Evolutionary conservation across 73 alveolate species (phyloP).

Genomic region (Diophrys appendiculata): DNA sequence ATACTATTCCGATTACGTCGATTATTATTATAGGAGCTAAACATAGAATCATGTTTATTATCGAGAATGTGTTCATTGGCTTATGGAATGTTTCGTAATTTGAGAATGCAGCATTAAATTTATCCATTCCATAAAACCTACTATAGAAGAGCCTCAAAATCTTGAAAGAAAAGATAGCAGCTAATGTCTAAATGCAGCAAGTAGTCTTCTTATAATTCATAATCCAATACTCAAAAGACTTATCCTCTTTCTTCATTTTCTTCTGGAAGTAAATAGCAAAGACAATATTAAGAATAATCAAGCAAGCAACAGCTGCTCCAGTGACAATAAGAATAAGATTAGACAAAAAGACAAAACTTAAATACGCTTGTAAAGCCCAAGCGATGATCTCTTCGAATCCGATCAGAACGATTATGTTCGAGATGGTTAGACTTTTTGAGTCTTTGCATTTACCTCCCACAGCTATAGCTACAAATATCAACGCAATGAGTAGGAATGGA

Average conservation of each 20-base stretch:
- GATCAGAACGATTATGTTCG: constrained; percentile 8
- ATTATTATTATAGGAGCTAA: background rate
- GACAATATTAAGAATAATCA: background rate
- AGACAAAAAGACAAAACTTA: background rate
- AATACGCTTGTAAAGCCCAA: background rate
- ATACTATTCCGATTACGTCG: constrained; percentile 3
- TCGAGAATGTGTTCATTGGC: background rate
- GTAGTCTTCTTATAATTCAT: background rate
- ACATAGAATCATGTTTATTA: background rate
- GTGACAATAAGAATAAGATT: background rate
- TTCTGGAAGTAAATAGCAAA: background rate
- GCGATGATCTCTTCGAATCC: constrained; percentile 22
- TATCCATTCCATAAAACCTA: constrained; percentile 19
- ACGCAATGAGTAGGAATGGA: constrained; percentile 19
- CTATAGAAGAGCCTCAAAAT: constrained; percentile 14
- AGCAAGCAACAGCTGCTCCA: constrained; percentile 4
- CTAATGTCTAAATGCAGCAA: background rate
- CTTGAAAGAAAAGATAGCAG: constrained; percentile 5
- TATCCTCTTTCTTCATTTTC: constrained; percentile 2
- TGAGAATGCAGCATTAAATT: background rate
- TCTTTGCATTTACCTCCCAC: constrained; percentile 33
- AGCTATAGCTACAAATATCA: constrained; percentile 8
- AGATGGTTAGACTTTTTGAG: constrained; percentile 15
- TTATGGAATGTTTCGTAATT: background rate
- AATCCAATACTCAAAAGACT: constrained; percentile 19